phyloP scores from a whole-genome alignment of 169 alveolate species.

The Blepharisma undulans region DNA sequence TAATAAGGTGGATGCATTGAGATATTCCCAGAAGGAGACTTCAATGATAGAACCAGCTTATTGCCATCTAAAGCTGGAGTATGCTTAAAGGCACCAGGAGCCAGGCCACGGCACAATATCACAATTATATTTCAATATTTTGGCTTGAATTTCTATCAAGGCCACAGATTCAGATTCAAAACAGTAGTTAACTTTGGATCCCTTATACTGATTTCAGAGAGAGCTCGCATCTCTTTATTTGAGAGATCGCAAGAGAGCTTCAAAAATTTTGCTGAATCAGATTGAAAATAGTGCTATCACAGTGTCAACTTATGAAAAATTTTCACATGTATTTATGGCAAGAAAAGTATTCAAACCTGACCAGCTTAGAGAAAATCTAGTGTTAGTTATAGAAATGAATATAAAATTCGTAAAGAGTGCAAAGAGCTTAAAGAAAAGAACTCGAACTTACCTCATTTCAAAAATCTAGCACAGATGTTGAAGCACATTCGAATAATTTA shows the following conservation, averaged over 20 bases:
- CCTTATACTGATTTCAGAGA: conserved; percentile 50
- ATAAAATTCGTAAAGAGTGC: conserved; percentile 65
- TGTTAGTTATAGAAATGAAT: conserved; percentile 54
- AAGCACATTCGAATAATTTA: conserved; percentile 43
- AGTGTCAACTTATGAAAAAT: conserved; percentile 65
- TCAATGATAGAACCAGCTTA: conserved; percentile 78
- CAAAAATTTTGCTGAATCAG: conserved; percentile 12
- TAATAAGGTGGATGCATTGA: conserved; percentile 80
- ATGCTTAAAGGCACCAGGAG: conserved; percentile 65
- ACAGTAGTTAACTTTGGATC: conserved; percentile 53
- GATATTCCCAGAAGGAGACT: conserved; percentile 88
- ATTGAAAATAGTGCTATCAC: conserved; percentile 52
- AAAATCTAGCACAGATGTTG: conserved; percentile 20
- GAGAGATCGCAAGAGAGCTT: conserved; percentile 28
- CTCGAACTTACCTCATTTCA: conserved; percentile 35
- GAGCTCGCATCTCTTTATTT: conserved; percentile 30
- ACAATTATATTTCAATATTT: conserved; percentile 52
- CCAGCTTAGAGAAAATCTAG: conserved; percentile 30
- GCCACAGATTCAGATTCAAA: conserved; percentile 45
- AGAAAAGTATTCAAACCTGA: conserved; percentile 63
- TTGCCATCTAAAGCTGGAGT: conserved; percentile 74
- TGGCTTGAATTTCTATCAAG: conserved; percentile 63
- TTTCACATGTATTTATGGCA: conserved; percentile 53
- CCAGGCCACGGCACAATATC: conserved; percentile 69
- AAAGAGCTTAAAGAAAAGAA: conserved; percentile 41